A percentile compares a stretch with the other conserved stretches of the same genome.
These are phyloP conservation scores for Massarina eburnea DNA, from an alignment of 2,329 filamentous ascomycete species.

Conservation along the genomic window DNA sequence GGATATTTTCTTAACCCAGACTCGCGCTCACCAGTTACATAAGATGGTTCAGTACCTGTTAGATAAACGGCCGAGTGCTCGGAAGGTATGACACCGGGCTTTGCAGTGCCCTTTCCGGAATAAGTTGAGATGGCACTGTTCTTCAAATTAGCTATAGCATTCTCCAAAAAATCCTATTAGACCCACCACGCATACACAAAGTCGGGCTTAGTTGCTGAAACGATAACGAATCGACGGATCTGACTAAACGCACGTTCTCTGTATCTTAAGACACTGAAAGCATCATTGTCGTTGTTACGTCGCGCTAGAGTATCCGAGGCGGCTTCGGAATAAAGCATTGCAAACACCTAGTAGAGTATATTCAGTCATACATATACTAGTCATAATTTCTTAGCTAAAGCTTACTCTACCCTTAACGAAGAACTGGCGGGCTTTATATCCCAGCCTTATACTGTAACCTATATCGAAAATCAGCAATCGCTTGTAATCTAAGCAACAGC, in stretches of 20 bases:
- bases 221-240: conserved; percentile 29
- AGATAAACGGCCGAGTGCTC: conserved; percentile 43
- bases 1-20: conserved; percentile 33
- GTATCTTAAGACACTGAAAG: conserved; percentile 14
- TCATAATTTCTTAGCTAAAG: not conserved
- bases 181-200: conserved; percentile 24
- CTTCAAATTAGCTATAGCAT: not conserved
- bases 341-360: conserved; percentile 10
- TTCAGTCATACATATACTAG: not conserved
- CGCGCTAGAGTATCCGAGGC: conserved; percentile 1
- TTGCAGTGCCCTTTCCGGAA: conserved; percentile 33
- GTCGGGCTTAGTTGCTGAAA: conserved; percentile 13
- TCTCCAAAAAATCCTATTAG: no score
- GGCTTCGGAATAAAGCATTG: conserved; percentile 19
- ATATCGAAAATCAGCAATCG: not conserved
- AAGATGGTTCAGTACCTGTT: conserved; percentile 6
- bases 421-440: conserved; percentile 10
- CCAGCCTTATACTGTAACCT: conserved; percentile 21
- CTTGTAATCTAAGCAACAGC: not conserved
- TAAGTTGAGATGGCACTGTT: conserved; percentile 43
- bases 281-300: not conserved
- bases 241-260: conserved; percentile 14
- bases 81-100: conserved; percentile 32
- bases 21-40: conserved; percentile 24
- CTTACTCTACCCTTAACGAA: conserved; percentile 16